phyloP scores from a whole-genome alignment of 768 basidiomycete species.

The Rhizopogon salebrosus region DNA sequence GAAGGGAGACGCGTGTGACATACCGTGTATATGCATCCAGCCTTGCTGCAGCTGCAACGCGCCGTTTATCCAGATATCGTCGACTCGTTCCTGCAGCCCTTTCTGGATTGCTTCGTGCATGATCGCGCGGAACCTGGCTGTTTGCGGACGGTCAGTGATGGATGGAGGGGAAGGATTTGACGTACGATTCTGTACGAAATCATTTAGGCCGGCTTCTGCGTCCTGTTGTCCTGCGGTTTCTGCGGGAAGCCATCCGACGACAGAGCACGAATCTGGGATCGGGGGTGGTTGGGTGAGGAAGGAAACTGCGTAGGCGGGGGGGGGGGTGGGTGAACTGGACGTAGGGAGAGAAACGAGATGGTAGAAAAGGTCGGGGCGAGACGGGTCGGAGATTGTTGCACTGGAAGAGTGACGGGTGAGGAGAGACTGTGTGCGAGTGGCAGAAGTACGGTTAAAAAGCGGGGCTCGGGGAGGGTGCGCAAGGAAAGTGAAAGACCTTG shows the following conservation, averaged over 20 bases:
- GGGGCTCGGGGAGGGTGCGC: neutral
- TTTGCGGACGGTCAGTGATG: neutral
- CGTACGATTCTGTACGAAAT: constrained; percentile 72
- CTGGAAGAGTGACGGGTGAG: constrained; percentile 10
- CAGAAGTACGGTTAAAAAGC: constrained; percentile 3
- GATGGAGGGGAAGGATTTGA: neutral
- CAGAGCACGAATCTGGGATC: constrained; percentile 38
- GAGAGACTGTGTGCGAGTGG: neutral
- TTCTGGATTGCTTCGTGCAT: constrained; percentile 56
- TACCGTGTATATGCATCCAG: constrained; percentile 85
- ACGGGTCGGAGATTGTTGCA: constrained; percentile 41
- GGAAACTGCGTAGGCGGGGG: constrained; percentile 60
- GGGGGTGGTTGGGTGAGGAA: constrained; percentile 48
- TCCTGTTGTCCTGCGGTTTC: constrained; percentile 21
- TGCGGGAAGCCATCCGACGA: constrained; percentile 67
- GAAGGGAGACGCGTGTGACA: constrained; percentile 10
- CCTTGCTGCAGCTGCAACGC: constrained; percentile 64
- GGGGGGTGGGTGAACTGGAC: constrained; percentile 28
- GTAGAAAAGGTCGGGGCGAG: constrained; percentile 65
- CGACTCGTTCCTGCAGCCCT: constrained; percentile 50
- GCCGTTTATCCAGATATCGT: constrained; percentile 60
- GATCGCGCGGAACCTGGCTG: constrained; percentile 55
- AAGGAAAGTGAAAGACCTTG: neutral
- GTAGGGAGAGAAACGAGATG: constrained; percentile 55
- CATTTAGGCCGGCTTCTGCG: constrained; percentile 52